A percentile compares a stretch with the other conserved stretches of the same genome.
Evolutionary conservation across 352 stramenopile species (phyloP).

Genomic region (Plasmopara muralis): DNA sequence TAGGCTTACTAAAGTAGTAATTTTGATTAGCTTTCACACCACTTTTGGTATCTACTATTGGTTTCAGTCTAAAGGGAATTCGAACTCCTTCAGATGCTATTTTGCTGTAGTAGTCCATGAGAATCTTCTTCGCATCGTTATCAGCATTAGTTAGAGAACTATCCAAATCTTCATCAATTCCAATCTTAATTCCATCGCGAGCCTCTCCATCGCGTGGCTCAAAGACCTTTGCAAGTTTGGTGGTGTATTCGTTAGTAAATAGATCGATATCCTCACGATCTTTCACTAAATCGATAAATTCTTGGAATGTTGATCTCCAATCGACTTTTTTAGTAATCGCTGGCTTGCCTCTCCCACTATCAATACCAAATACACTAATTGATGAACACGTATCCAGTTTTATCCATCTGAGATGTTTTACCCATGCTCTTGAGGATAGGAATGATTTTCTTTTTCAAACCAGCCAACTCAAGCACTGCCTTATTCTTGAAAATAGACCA

Average conservation of each 20-base stretch:
- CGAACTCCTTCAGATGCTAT: conserved; percentile 7
- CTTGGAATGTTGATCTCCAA: neutral
- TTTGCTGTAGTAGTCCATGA: conserved; percentile 15
- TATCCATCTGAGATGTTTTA: conserved; percentile 15
- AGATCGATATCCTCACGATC: conserved; percentile 6
- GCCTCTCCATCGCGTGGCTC: conserved; percentile 6
- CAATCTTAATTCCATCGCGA: conserved; percentile 8
- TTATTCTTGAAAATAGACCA: neutral
- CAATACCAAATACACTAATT: conserved; percentile 15
- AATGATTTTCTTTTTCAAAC: conserved; percentile 16
- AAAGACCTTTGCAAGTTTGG: conserved; percentile 7
- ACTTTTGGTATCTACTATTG: conserved; percentile 13
- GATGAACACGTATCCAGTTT: conserved; percentile 11
- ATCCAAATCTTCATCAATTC: conserved; percentile 15
- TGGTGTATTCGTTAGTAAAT: conserved; percentile 7
- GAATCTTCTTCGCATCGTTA: conserved; percentile 17
- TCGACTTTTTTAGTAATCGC: conserved; percentile 3
- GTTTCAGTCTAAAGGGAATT: conserved; percentile 17
- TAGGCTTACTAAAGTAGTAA: conserved; percentile 22
- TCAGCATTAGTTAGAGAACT: conserved; percentile 11
- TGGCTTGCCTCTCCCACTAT: conserved; percentile 8
- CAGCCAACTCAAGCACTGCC: neutral
- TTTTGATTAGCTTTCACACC: conserved; percentile 13
- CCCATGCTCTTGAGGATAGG: conserved; percentile 13
- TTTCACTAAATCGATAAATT: conserved; percentile 7